Conservation (phyloP, 345 rosid species). For the Salix exigua region DNA sequence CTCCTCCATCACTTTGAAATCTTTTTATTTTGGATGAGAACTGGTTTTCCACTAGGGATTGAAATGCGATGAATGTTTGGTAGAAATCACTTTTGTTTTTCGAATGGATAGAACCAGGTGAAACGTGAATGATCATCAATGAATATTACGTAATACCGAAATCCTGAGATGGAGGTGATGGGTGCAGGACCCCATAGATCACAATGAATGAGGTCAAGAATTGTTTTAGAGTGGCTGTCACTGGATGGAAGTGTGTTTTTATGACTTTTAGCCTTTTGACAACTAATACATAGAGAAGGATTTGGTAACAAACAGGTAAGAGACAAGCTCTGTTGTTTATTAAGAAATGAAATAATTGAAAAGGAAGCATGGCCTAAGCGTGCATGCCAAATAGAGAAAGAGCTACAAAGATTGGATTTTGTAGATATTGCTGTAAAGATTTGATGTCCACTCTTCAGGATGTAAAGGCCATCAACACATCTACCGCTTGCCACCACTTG, state of each 20-base stretch:
- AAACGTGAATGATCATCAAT: background rate
- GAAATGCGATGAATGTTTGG: background rate
- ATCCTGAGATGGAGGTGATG: background rate
- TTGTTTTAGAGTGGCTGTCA: background rate
- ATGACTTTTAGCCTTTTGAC: conserved; percentile 5
- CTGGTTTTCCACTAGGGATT: background rate
- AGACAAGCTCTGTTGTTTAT: background rate
- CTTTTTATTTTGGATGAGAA: background rate
- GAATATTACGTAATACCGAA: background rate
- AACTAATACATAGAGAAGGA: background rate
- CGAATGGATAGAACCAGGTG: conserved; percentile 8
- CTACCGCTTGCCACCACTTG: background rate
- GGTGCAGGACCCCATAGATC: background rate
- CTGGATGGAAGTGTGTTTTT: background rate
- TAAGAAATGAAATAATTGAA: background rate
- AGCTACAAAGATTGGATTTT: background rate
- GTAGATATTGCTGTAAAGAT: background rate
- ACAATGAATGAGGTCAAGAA: background rate
- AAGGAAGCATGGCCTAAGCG: background rate
- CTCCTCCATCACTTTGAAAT: conserved; percentile 1
- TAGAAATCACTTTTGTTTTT: background rate
- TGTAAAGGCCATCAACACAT: background rate
- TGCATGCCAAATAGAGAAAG: conserved; percentile 2
- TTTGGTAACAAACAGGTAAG: background rate
- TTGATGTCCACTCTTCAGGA: too few relatives aligned